These are phyloP conservation scores for Diaporthe citriasiana DNA, from an alignment of 2,329 filamentous ascomycete species.

Conservation along the genomic window DNA sequence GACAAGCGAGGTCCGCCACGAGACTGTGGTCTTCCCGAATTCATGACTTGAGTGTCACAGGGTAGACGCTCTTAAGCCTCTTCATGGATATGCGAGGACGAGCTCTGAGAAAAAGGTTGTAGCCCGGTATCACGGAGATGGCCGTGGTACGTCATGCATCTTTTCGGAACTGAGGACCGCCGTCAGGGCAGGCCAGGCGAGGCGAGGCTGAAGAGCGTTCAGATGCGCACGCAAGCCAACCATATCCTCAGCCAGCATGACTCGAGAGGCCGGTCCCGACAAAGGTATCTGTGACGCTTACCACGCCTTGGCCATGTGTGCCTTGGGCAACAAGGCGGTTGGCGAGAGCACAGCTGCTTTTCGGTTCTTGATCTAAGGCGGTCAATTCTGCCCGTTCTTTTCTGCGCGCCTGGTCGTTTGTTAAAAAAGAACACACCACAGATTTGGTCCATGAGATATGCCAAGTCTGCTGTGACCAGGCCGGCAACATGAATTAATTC, in stretches of 20 bases:
- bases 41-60: constrained; percentile 23
- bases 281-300: constrained; percentile 61
- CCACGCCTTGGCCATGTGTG: constrained; percentile 56
- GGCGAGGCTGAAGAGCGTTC: constrained; percentile 83
- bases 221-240: constrained; percentile 83
- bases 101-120: constrained; percentile 79
- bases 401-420: constrained; percentile 62
- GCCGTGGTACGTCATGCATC: too few relatives aligned
- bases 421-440: constrained; percentile 74
- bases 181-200: constrained; percentile 92
- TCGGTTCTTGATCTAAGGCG: constrained; percentile 86
- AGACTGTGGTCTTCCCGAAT: too few relatives aligned
- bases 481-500: constrained; percentile 78
- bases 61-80: constrained; percentile 79
- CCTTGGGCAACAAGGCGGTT: constrained; percentile 74
- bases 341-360: constrained; percentile 55
- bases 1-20: constrained; percentile 60
- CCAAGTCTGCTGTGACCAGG: constrained; percentile 78
- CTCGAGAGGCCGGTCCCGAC: constrained; percentile 77
- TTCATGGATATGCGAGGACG: constrained; percentile 85
- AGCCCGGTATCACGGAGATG: too few relatives aligned
- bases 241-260: constrained; percentile 84
- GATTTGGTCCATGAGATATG: constrained; percentile 83
- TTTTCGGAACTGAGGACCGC: constrained; percentile 72
- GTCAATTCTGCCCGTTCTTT: constrained; percentile 77